These are phyloP conservation scores for Quercus parvula DNA, from an alignment of 306 rosid genomes.

Conservation along the genomic window DNA sequence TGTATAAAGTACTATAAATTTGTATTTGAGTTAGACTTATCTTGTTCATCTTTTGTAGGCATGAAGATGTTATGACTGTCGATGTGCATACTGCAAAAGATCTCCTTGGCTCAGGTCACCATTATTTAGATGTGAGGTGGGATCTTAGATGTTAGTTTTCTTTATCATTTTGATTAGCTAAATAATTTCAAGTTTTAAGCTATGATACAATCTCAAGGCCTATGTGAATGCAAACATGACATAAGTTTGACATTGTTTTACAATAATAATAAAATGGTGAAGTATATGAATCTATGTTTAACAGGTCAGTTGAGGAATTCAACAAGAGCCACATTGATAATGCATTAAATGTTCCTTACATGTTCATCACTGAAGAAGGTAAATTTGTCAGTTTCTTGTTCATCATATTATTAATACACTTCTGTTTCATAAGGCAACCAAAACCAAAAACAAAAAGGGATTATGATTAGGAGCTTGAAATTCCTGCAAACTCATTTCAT, in stretches of 20 bases:
- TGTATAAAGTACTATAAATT: not conserved
- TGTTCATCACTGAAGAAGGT: slow-evolving; percentile 45
- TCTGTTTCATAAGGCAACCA: not conserved
- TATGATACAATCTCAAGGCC: too few species aligned
- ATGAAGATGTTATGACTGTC: slow-evolving; percentile 31
- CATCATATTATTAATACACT: not conserved
- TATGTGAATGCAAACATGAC: too few species aligned
- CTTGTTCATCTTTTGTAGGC: slow-evolving; percentile 17
- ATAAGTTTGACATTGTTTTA: not conserved
- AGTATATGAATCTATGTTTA: not conserved
- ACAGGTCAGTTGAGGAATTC: slow-evolving; percentile 39
- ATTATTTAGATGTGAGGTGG: slow-evolving; percentile 46
- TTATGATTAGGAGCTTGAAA: not conserved
- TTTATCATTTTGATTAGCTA: not conserved
- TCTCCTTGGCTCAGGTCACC: slow-evolving; percentile 26
- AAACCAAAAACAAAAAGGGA: too few species aligned
- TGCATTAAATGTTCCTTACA: slow-evolving; percentile 47
- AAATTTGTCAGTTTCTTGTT: not conserved
- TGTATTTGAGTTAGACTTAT: not conserved
- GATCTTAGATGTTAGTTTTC: not conserved
- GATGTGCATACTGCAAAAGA: slow-evolving; percentile 42
- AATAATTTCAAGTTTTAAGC: too few species aligned
- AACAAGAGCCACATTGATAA: slow-evolving; percentile 44
- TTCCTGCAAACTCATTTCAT: not conserved
- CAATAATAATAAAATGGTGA: not conserved